Percentiles rank a stretch among this genome's conserved stretches.
Conservation (phyloP, 345 rosid species). For the Citrus medica region DNA sequence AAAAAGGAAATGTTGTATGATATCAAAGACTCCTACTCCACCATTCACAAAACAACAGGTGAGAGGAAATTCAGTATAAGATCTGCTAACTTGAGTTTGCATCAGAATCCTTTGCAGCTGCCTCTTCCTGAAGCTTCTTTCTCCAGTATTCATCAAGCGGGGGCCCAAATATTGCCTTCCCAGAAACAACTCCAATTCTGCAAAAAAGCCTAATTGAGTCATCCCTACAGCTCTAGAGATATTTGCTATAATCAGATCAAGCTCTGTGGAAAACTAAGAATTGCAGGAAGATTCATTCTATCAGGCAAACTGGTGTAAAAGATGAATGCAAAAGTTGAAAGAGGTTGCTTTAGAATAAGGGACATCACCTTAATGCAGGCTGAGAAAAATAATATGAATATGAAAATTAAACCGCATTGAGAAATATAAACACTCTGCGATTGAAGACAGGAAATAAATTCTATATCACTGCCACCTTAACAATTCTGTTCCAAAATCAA, state of each 20-base stretch:
- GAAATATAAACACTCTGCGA: background rate
- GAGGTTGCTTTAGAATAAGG: background rate
- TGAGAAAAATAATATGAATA: background rate
- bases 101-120: conserved; percentile 53
- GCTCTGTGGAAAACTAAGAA: background rate
- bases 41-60: background rate
- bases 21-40: background rate
- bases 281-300: background rate
- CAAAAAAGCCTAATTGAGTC: conserved; percentile 21
- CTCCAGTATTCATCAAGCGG: conserved; percentile 86
- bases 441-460: background rate
- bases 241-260: background rate
- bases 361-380: background rate
- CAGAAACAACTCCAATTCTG: conserved; percentile 92
- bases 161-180: conserved; percentile 88
- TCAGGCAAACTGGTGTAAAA: background rate
- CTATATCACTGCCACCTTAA: too few relatives aligned
- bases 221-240: background rate
- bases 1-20: background rate
- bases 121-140: conserved; percentile 75
- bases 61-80: background rate
- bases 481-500: background rate
- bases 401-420: background rate
- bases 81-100: conserved; percentile 36
- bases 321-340: conserved; percentile 1